A percentile compares a stretch with the other conserved stretches of the same genome.
Evolutionary conservation across 306 rosid genomes (phyloP).

Genomic region (Ochetophila trinervis): DNA sequence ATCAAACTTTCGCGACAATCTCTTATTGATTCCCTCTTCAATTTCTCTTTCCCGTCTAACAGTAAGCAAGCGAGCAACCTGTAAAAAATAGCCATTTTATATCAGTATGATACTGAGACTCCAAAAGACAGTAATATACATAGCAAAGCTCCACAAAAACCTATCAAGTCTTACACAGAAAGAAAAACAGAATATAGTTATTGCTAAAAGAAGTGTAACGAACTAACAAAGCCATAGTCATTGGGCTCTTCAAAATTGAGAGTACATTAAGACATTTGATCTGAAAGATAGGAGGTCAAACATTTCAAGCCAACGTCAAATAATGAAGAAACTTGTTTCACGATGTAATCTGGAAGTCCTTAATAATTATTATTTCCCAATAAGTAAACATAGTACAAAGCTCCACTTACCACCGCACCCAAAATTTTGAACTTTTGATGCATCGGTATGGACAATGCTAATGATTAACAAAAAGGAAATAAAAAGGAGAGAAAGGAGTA

Average conservation of each 20-base stretch:
- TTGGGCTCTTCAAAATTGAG: background rate
- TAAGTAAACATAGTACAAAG: background rate
- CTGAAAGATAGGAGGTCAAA: background rate
- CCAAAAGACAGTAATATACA: background rate
- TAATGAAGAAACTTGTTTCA: background rate
- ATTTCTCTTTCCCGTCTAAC: constrained; percentile 89
- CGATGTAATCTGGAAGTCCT: background rate
- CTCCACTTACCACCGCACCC: background rate
- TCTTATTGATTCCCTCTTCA: constrained; percentile 76
- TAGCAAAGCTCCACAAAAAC: background rate
- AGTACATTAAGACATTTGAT: background rate
- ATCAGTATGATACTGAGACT: background rate
- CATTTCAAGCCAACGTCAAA: background rate
- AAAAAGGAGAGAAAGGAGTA: no score
- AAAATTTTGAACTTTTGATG: background rate
- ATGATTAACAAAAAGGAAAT: no score
- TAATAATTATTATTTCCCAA: background rate
- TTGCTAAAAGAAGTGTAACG: background rate
- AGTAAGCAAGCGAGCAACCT: constrained; percentile 94
- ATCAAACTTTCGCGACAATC: constrained; percentile 88
- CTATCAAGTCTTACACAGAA: background rate
- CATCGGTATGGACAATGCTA: no score
- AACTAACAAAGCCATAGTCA: background rate
- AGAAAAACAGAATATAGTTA: background rate
- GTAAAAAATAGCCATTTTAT: constrained; percentile 1